These are phyloP conservation scores for Ascosphaera aggregata DNA, from an alignment of 2,329 filamentous ascomycete genomes.

Conservation along the genomic window DNA sequence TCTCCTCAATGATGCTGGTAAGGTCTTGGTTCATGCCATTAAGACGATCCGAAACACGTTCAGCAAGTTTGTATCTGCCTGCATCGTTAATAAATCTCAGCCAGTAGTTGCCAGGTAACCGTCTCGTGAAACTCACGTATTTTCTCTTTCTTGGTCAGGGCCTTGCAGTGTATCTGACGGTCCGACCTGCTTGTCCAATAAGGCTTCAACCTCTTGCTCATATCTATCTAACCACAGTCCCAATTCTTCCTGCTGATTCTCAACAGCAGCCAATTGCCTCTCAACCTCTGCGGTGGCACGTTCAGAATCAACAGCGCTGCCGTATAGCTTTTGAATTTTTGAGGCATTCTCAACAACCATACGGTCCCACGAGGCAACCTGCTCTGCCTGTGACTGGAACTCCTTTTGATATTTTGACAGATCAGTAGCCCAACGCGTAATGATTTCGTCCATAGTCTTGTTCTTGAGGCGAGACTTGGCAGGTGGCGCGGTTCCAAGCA, in stretches of 20 bases:
- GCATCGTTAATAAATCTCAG: background rate
- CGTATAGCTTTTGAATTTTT: slow-evolving; percentile 83
- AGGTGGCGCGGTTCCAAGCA: slow-evolving; percentile 56
- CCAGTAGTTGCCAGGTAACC: background rate
- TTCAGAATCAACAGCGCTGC: slow-evolving; percentile 82
- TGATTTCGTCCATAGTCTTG: slow-evolving; percentile 98
- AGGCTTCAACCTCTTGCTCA: slow-evolving; percentile 71
- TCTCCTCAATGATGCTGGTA: slow-evolving; percentile 92
- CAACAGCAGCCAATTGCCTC: slow-evolving; percentile 67
- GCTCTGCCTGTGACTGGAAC: slow-evolving; percentile 72
- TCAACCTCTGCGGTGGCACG: slow-evolving; percentile 85
- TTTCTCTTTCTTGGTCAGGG: slow-evolving; percentile 85
- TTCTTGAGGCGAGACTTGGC: slow-evolving; percentile 75
- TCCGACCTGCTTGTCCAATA: slow-evolving; percentile 62
- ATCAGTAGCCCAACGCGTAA: slow-evolving; percentile 89
- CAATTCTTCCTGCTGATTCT: slow-evolving; percentile 81
- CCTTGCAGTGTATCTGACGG: slow-evolving; percentile 54
- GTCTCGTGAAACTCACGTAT: slow-evolving; percentile 37
- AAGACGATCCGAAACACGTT: slow-evolving; percentile 73
- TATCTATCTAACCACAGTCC: slow-evolving; percentile 75
- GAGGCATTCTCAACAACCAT: slow-evolving; percentile 82
- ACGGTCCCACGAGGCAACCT: slow-evolving; percentile 78
- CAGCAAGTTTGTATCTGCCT: slow-evolving; percentile 58
- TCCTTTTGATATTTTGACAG: slow-evolving; percentile 92
- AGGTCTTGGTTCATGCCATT: slow-evolving; percentile 89